phyloP scores from a whole-genome alignment of 495 filamentous ascomycete species.

The Neurospora sp. region DNA sequence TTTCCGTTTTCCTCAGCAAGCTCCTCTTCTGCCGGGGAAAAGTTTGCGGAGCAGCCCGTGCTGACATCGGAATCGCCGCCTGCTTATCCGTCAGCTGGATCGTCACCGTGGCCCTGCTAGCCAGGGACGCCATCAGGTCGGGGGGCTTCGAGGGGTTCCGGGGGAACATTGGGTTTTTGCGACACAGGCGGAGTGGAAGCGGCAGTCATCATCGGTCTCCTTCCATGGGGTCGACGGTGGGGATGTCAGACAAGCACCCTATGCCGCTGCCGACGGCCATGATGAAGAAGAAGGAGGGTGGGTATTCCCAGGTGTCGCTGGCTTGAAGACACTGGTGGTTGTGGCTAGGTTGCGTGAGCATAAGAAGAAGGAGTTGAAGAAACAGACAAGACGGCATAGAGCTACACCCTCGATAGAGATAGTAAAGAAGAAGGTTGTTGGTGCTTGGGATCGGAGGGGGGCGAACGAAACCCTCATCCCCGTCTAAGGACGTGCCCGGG shows the following conservation, averaged over 20 bases:
- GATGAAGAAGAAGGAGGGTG: not conserved
- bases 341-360: not conserved
- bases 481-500: not conserved
- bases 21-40: constrained; percentile 42
- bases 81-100: constrained; percentile 35
- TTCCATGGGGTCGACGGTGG: not conserved
- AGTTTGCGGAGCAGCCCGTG: constrained; percentile 39
- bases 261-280: not conserved
- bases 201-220: not conserved
- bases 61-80: constrained; percentile 37
- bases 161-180: not conserved
- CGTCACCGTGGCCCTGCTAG: constrained; percentile 23
- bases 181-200: not conserved
- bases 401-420: not conserved
- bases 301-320: not conserved
- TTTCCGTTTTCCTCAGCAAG: constrained; percentile 52
- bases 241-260: not conserved
- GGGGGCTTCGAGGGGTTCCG: constrained; percentile 13
- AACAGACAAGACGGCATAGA: not conserved
- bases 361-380: not conserved
- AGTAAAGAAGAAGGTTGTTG: constrained; percentile 1
- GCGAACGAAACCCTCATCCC: not conserved
- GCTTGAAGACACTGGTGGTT: not conserved
- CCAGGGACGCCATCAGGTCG: constrained; percentile 26
- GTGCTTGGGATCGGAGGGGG: constrained; percentile 5